Base-by-base conservation (phyloP, 257 asterid species). In the Thymus mandschuricus region DNA sequence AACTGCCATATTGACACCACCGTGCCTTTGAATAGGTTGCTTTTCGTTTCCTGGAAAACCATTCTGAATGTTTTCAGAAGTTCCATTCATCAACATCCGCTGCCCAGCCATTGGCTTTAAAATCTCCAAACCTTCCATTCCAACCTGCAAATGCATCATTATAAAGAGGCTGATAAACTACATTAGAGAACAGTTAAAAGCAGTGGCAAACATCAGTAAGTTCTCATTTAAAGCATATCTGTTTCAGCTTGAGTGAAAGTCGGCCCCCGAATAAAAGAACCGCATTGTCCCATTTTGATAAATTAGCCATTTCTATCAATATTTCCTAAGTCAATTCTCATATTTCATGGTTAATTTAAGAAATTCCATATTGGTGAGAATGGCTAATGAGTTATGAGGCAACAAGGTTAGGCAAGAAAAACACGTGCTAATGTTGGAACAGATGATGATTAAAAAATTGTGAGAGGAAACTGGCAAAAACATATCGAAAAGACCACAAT, bases 101-200 rank as follows among this genome's bases (percentile, higher is more conserved):
- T 77, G 82, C 34, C 10, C 78, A 74, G 80, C 81, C 63, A 66
- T 83, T 41, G 99, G 99, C 83, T 95, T 92, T 74, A 89, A 78
- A 79, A 90, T 88, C 84, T 87, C 91, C 77, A 95, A 65, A 62
- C 95, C 91, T 76, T 92, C 96, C 87, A 95, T 72, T 71, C 96
- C 89, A 75, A 89, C 95, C 99, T 95, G 92, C 83, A 77, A 75
- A 64, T 64, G 72, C 78, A 75, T 58, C 71, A 69, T 8, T 64
- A 45, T 56, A 72, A 68, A 63, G 54, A 58, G 35, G 29, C 56
- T 65, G 51, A 33, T 69, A 60, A 43, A 67, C 49, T 57, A 63
- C 6, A 12, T 34, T 62, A 70, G 68, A 63, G 69, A 5, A 40
- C 41, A 3, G 70, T 57, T 50, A 45, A 21, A 60, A 50, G 48